Evolutionary conservation across 371 early-diverging fungal genomes (phyloP).

Genomic region (Rhizopus sp.): DNA sequence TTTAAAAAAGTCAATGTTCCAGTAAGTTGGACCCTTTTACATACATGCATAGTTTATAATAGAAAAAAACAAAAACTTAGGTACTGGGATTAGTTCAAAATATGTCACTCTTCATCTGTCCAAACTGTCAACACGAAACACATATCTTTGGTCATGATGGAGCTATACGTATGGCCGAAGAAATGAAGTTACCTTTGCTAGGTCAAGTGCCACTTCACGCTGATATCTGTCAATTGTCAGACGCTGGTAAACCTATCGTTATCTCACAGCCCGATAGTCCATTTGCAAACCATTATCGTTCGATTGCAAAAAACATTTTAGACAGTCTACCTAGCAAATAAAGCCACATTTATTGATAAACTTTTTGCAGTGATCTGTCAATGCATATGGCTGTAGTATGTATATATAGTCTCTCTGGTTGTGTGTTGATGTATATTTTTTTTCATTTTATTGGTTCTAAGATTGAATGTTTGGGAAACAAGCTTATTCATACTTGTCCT

Average conservation of each 20-base stretch:
- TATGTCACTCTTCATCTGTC: conserved; percentile 85
- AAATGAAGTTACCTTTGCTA: conserved; percentile 65
- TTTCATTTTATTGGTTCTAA: background rate
- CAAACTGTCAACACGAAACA: conserved; percentile 75
- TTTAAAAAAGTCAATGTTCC: conserved; percentile 82
- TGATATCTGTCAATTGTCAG: conserved; percentile 72
- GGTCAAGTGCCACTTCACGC: conserved; percentile 83
- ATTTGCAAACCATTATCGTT: conserved; percentile 62
- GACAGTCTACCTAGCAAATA: conserved; percentile 19
- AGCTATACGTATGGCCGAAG: conserved; percentile 60
- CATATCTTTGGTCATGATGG: conserved; percentile 83
- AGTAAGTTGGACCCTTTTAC: conserved; percentile 49
- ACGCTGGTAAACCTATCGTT: conserved; percentile 79
- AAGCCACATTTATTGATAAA: background rate
- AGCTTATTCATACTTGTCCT: conserved; percentile 56
- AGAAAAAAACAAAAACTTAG: conserved; percentile 39
- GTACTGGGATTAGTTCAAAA: conserved; percentile 90
- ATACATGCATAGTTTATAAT: background rate
- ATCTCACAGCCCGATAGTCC: conserved; percentile 66
- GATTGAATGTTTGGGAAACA: background rate
- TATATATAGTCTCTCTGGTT: background rate
- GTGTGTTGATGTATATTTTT: background rate
- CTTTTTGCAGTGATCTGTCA: too few species aligned
- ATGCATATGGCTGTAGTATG: background rate
- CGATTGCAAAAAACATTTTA: conserved; percentile 63